A percentile compares a stretch with the other conserved stretches of the same genome.
These are phyloP conservation scores for Perkinsus marinus DNA, from an alignment of 169 alveolate genomes.

Conservation along the genomic window DNA sequence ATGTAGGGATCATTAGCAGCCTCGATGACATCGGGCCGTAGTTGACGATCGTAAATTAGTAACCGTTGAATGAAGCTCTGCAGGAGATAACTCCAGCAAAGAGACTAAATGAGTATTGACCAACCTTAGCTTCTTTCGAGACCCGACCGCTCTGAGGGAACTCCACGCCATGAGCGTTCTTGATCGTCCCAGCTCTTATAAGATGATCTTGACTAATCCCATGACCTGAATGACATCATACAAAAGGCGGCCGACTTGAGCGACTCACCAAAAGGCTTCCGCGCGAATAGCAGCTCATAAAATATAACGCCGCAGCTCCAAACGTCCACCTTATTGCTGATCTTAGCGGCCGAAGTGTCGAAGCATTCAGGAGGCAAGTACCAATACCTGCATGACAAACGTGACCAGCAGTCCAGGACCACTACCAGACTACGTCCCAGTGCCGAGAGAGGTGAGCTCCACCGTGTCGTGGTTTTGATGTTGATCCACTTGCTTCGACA, in stretches of 20 bases:
- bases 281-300: conserved; percentile 62
- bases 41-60: not conserved
- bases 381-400: conserved; percentile 37
- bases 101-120: not conserved
- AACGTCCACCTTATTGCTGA: conserved; percentile 67
- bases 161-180: not conserved
- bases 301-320: conserved; percentile 74
- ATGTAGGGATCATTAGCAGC: not conserved
- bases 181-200: not conserved
- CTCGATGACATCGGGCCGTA: not conserved
- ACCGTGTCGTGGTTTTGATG: conserved; percentile 40
- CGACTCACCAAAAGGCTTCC: conserved; percentile 61
- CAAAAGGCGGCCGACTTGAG: conserved; percentile 29
- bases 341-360: conserved; percentile 36
- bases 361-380: conserved; percentile 76
- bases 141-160: not conserved
- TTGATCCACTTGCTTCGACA: conserved; percentile 54
- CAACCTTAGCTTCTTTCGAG: not conserved
- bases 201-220: not conserved
- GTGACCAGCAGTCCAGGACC: not conserved
- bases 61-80: not conserved
- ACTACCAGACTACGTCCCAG: conserved; percentile 41
- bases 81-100: not conserved
- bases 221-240: not conserved
- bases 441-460: conserved; percentile 71